Evolutionary conservation across 176 grass and related monocot species (phyloP).

Genomic region (Raddia distichophylla): DNA sequence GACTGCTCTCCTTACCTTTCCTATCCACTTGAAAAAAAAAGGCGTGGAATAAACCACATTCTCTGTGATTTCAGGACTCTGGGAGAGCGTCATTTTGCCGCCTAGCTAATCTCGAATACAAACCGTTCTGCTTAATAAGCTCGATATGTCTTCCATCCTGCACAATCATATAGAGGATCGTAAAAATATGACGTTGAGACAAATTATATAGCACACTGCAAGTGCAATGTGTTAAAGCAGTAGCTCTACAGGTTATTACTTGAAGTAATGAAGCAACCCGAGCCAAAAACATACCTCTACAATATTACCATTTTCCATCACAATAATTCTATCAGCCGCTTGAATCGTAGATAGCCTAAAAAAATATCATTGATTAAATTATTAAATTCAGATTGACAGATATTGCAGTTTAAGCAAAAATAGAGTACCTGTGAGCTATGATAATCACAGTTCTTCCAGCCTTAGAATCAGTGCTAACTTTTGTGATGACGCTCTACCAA

Average conservation of each 20-base stretch:
- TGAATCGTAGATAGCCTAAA: slow-evolving; percentile 93
- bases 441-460: slow-evolving; percentile 78
- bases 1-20: slow-evolving; percentile 3
- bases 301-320: slow-evolving; percentile 89
- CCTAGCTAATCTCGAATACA: slow-evolving; percentile 88
- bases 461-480: slow-evolving; percentile 55
- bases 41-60: slow-evolving; percentile 30
- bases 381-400: slow-evolving; percentile 34
- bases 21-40: slow-evolving; percentile 30
- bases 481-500: slow-evolving; percentile 69
- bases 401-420: not conserved
- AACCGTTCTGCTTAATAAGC: slow-evolving; percentile 74
- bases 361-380: not conserved
- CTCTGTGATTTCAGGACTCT: slow-evolving; percentile 39
- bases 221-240: not conserved
- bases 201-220: not conserved
- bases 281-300: slow-evolving; percentile 67
- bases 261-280: not conserved
- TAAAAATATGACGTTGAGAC: not conserved
- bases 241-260: not conserved
- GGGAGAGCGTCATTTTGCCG: slow-evolving; percentile 71
- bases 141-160: slow-evolving; percentile 84
- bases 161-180: slow-evolving; percentile 33
- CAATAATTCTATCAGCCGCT: slow-evolving; percentile 87
- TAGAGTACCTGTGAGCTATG: slow-evolving; percentile 89